Base-by-base conservation (phyloP, 148 eudicot species). In the Cornus florida region DNA sequence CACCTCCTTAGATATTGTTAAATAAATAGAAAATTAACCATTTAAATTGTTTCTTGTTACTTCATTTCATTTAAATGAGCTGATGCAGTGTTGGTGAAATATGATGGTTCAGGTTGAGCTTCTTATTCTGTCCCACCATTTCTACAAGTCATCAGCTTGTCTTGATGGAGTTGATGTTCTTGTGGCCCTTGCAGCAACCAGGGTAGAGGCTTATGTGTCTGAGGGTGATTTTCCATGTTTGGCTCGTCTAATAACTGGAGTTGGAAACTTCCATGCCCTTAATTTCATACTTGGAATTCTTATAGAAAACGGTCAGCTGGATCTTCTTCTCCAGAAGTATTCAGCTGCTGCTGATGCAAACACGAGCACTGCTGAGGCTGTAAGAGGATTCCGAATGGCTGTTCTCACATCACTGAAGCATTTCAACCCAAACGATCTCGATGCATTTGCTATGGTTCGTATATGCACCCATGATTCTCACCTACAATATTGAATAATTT, bases 141-240 rank as follows among this genome's bases (percentile, higher is more conserved):
- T 96, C 87, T 96, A 96, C 90, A 93, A 92, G 81, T 92, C 89
- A 72, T 96, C 99, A 73, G 95, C 99, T 71, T 96, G 99, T 85
- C 93, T 96, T 46, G 99, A 96, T 76, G 99, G 99, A 76, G 99
- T 96, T 69, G 99, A 96, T 89, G 99, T 96, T 80, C 97, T 96
- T 80, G 97, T 96, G 75, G 94, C 98, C 83, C 99, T 96, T 81
- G 98, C 99, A 75, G 97, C 98, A 74, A 92, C 98, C 78, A 91
- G 95, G 86, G 99, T 96, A 64, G 99, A 96, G 67, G 93, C 98
- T 82, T 96, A 96, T 83, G 99, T 92, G 57, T 81, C 89, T 59
- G 99, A 96, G 86, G 98, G 95, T 20, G 99, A 93, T 82, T 96
- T 93, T 82, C 82, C 98, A 74, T 96, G 99, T 77, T 88, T 96